Evolutionary conservation across 805 yeast species (phyloP).

Genomic region (Metschnikowia santaceciliae): DNA sequence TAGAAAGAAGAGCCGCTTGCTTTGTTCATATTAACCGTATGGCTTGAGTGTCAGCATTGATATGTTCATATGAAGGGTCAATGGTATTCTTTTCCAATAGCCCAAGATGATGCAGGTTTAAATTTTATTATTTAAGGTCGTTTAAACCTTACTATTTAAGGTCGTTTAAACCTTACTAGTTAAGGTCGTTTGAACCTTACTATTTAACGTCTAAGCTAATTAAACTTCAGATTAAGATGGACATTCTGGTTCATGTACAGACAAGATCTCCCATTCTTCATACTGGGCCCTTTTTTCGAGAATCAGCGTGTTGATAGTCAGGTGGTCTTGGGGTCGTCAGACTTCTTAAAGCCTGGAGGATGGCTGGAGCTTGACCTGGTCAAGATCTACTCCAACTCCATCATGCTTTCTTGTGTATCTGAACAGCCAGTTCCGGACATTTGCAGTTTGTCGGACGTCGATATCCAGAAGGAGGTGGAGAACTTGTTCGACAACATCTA

Average conservation of each 20-base stretch:
- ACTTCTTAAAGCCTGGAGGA: background rate
- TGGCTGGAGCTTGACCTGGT: constrained; percentile 8
- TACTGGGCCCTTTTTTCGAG: constrained; percentile 55
- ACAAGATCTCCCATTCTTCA: constrained; percentile 74
- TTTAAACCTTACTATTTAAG: too few species aligned
- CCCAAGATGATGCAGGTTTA: too few species aligned
- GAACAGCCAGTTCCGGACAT: constrained; percentile 11
- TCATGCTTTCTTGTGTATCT: constrained; percentile 13
- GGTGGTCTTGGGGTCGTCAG: background rate
- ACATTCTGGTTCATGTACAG: constrained; percentile 16
- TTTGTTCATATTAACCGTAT: too few species aligned
- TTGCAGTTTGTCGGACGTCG: constrained; percentile 11
- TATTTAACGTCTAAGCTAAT: too few species aligned
- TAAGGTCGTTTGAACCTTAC: too few species aligned
- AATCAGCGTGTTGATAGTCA: constrained; percentile 27
- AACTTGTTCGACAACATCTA: background rate
- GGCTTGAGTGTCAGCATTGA: too few species aligned
- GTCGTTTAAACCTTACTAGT: too few species aligned
- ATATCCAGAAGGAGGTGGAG: background rate
- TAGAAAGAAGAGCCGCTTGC: too few species aligned
- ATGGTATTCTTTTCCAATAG: too few species aligned
- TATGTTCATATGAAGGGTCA: too few species aligned
- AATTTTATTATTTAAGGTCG: too few species aligned
- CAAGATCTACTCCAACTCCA: constrained; percentile 9
- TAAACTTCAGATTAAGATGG: too few species aligned